A percentile compares a stretch with the other conserved stretches of the same genome.
Conservation (phyloP, 345 rosid species). For the Hypericum androsaemum region DNA sequence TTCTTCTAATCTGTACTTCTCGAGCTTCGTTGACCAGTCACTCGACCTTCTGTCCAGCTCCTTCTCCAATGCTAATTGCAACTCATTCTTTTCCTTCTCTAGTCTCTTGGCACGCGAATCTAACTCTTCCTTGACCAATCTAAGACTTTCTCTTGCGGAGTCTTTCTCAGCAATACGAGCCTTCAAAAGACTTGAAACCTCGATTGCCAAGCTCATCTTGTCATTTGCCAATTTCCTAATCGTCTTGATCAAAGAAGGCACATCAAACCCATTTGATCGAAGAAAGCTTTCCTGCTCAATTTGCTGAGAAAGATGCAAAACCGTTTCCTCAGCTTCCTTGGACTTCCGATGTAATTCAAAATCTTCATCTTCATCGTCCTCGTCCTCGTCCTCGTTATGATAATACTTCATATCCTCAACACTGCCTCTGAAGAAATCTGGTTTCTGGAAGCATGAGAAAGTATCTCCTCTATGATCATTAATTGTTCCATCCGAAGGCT, state of each 20-base stretch:
- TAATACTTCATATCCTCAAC: slow-evolving; percentile 20
- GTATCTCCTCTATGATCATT: slow-evolving; percentile 23
- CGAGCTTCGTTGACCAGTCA: slow-evolving; percentile 82
- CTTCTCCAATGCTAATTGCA: slow-evolving; percentile 77
- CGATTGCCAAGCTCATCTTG: slow-evolving; percentile 61
- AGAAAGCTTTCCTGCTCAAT: slow-evolving; percentile 52
- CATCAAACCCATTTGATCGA: slow-evolving; percentile 44
- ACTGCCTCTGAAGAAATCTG: slow-evolving; percentile 21
- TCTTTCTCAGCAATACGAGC: slow-evolving; percentile 55
- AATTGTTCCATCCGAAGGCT: slow-evolving; percentile 35
- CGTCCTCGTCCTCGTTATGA: slow-evolving; percentile 38
- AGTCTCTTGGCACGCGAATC: slow-evolving; percentile 44
- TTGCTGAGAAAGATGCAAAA: slow-evolving; percentile 53
- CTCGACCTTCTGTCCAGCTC: slow-evolving; percentile 93
- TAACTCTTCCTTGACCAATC: slow-evolving; percentile 44
- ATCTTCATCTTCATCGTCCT: too few species aligned
- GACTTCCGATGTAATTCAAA: slow-evolving; percentile 46
- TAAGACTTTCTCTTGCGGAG: slow-evolving; percentile 51
- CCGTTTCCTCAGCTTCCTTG: slow-evolving; percentile 70
- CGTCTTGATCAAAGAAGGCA: slow-evolving; percentile 47
- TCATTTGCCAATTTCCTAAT: slow-evolving; percentile 52
- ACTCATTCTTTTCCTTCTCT: slow-evolving; percentile 69
- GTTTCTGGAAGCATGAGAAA: slow-evolving; percentile 24
- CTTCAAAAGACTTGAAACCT: slow-evolving; percentile 54
- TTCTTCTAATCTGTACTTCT: slow-evolving; percentile 77